Evolutionary conservation across 352 stramenopile genomes (phyloP), one percentile per base, ranked within the genome.

Genomic region (Phytopythium delawarense): DNA sequence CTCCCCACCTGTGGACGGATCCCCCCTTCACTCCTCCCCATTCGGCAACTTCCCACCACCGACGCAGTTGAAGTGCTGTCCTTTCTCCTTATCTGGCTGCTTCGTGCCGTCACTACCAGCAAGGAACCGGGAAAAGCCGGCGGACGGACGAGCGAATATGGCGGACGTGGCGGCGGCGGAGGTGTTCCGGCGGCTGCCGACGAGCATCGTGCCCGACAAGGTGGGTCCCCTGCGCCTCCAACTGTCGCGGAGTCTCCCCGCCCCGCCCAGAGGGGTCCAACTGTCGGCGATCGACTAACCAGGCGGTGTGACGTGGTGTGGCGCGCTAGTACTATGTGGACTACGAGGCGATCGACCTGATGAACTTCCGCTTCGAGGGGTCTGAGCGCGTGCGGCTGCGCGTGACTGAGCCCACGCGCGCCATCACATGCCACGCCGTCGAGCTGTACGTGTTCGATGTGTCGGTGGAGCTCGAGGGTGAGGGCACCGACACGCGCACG

Each of bases 401-500:
- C 35, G 74, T 94, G 28, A 44, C 80, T 2, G 77, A 92, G 44
- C 51, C 73, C 13, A 96, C 82, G 15, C 74, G 46, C 48, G 79
- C 75, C 35, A 92, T 99, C 65, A 96, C 80, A 42, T 90, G 98
- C 66, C 96, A 99, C 75, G 87, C 92, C 37, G 96, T 98, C 54
- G 96, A 99, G 78, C 81, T 99, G 8, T 88, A 91, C 63, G 84
- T 90, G 52, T 88, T 87, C 49, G 66, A 85, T 62, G 79, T 96
- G 37, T 77, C 68, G 45, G 79, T 90, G 25, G 71, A 72, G 35
- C 61, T 93, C 35, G 72, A 68, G 2, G 61, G 65, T 20, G 71
- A 71, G 25, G 25, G 25, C 25, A 28, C 1, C 21, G 65, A 73
- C 39, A 42, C 50, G 7, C 71, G 69, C 57, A 70, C 66, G 46